These are phyloP conservation scores for Calonectria pseudoturangicola DNA, from an alignment of 2,329 filamentous ascomycete species.

Conservation along the genomic window DNA sequence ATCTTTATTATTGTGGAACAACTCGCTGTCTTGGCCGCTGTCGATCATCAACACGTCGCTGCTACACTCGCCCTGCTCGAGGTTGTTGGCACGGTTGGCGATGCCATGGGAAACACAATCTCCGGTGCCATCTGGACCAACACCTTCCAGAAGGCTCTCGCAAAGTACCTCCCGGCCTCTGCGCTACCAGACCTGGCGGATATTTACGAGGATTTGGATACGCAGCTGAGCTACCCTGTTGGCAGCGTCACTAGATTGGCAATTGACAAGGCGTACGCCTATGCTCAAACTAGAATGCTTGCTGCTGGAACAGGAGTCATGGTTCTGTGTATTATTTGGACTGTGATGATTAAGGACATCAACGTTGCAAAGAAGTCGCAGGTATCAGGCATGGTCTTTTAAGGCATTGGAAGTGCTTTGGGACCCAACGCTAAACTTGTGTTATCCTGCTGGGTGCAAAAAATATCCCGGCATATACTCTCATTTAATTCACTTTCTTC, in stretches of 20 bases:
- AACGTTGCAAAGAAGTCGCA: slow-evolving; percentile 69
- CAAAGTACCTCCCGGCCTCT: slow-evolving; percentile 68
- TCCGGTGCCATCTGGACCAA: slow-evolving; percentile 59
- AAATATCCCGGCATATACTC: background rate
- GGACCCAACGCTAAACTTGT: too few species aligned
- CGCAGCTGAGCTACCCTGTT: slow-evolving; percentile 70
- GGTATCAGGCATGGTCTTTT: slow-evolving; percentile 71
- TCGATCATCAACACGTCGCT: slow-evolving; percentile 58
- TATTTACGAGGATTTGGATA: slow-evolving; percentile 72
- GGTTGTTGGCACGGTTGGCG: slow-evolving; percentile 54
- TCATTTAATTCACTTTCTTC: slow-evolving; percentile 11
- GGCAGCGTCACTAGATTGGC: slow-evolving; percentile 67
- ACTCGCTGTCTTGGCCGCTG: slow-evolving; percentile 55
- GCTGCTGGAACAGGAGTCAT: slow-evolving; percentile 60
- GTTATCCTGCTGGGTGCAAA: background rate
- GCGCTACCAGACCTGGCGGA: slow-evolving; percentile 59
- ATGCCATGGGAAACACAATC: slow-evolving; percentile 56
- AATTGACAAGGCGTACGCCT: slow-evolving; percentile 76
- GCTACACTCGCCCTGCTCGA: slow-evolving; percentile 55
- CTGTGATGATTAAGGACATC: slow-evolving; percentile 69
- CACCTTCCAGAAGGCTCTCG: slow-evolving; percentile 64
- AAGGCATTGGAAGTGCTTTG: slow-evolving; percentile 36
- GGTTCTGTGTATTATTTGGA: slow-evolving; percentile 59
- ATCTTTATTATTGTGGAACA: slow-evolving; percentile 66
- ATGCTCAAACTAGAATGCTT: slow-evolving; percentile 69